phyloP scores from a whole-genome alignment of 768 basidiomycete genomes.

The Psilocybe tampanensis region DNA sequence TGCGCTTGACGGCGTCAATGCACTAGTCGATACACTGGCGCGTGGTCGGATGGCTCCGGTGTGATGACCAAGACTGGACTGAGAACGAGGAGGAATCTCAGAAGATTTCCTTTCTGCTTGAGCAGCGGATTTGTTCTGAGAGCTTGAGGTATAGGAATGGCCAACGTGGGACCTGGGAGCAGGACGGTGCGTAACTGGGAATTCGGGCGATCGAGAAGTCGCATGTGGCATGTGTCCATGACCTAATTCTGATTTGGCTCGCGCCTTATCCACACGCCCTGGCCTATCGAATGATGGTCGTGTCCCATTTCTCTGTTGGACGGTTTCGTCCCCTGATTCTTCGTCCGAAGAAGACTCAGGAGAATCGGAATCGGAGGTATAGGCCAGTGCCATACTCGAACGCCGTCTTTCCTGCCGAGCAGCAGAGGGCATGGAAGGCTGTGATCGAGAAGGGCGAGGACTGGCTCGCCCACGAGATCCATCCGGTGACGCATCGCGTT shows the following conservation, averaged over 20 bases:
- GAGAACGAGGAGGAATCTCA: conserved; percentile 29
- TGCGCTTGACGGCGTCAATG: conserved; percentile 51
- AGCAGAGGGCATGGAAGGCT: conserved; percentile 16
- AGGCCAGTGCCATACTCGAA: conserved; percentile 24
- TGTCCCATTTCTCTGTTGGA: conserved; percentile 11
- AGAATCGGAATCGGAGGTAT: conserved; percentile 33
- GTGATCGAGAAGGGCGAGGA: conserved; percentile 26
- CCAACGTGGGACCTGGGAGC: conserved; percentile 31
- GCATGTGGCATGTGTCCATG: conserved; percentile 29
- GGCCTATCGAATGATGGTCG: conserved; percentile 15
- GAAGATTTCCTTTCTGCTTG: conserved; percentile 9
- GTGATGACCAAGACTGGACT: conserved; percentile 37
- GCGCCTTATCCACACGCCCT: conserved; percentile 21
- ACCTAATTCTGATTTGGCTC: conserved; percentile 44
- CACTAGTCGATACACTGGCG: conserved; percentile 62
- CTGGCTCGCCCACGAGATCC: conserved; percentile 22
- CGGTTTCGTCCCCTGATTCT: conserved; percentile 27
- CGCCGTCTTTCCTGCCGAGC: conserved; percentile 20
- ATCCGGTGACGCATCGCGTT: conserved; percentile 19
- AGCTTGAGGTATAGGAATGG: conserved; percentile 23
- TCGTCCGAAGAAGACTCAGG: conserved; percentile 25
- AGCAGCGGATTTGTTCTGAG: conserved; percentile 7
- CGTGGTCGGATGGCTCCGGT: conserved; percentile 34
- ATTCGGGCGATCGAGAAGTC: conserved; percentile 18
- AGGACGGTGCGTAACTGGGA: conserved; percentile 20